phyloP scores from a whole-genome alignment of 2,329 filamentous ascomycete genomes.

The Helicocarpus griseus region DNA sequence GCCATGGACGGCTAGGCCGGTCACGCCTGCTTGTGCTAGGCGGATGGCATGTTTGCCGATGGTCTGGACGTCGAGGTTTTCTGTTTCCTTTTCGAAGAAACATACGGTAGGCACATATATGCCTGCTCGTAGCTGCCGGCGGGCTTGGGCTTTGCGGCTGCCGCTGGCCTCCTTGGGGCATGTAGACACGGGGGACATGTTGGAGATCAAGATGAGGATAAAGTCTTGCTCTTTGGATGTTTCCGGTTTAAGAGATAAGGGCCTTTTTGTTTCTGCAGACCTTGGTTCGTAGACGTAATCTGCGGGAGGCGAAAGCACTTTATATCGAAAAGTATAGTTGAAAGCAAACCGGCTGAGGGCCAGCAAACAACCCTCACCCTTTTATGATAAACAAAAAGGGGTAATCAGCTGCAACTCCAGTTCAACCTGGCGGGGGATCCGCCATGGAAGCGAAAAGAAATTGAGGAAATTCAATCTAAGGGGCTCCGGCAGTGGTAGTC shows the following conservation, averaged over 20 bases:
- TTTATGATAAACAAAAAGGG: background rate
- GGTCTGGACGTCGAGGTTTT: conserved; percentile 70
- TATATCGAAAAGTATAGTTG: too few species aligned
- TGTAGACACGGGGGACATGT: background rate
- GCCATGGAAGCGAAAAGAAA: background rate
- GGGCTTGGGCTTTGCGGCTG: background rate
- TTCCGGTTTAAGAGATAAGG: background rate
- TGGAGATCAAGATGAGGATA: background rate
- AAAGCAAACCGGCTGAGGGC: background rate
- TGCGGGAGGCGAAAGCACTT: too few species aligned
- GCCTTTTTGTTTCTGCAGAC: background rate
- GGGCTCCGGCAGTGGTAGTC: too few species aligned
- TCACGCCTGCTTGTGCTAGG: conserved; percentile 65
- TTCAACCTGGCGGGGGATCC: too few species aligned
- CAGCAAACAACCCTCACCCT: background rate
- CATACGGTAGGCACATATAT: conserved; percentile 49
- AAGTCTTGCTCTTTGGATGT: background rate
- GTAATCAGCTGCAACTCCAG: background rate
- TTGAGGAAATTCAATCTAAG: too few species aligned
- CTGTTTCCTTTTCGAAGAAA: conserved; percentile 74
- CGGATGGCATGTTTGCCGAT: conserved; percentile 75
- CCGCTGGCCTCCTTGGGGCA: conserved; percentile 1
- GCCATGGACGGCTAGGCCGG: conserved; percentile 75
- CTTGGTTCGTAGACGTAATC: too few species aligned
- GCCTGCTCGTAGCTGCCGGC: conserved; percentile 7